Evolutionary conservation across 1,284 basidiomycete genomes (phyloP).

Genomic region (Chondrostereum purpureum): DNA sequence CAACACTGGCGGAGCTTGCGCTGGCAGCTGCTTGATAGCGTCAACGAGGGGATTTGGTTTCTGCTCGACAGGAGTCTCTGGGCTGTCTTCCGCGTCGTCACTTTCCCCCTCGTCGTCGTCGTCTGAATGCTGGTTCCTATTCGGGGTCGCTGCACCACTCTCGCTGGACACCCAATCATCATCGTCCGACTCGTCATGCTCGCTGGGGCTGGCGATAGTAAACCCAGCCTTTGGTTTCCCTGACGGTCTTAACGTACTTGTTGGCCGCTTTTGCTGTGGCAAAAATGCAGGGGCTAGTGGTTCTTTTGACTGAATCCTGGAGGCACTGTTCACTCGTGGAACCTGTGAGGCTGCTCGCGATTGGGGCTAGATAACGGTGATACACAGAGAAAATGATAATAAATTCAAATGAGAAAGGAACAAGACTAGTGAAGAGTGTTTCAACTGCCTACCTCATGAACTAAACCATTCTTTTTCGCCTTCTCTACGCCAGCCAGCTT

Average conservation of each 20-base stretch:
- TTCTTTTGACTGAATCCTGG: slow-evolving; percentile 30
- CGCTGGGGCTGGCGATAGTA: slow-evolving; percentile 45
- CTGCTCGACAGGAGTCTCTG: slow-evolving; percentile 16
- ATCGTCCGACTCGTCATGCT: slow-evolving; percentile 49
- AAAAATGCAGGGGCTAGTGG: slow-evolving; percentile 5
- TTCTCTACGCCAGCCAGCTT: slow-evolving; percentile 44
- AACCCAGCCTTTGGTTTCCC: slow-evolving; percentile 49
- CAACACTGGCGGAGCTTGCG: not conserved
- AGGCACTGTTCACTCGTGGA: slow-evolving; percentile 41
- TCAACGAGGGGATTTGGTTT: not conserved
- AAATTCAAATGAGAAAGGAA: slow-evolving; percentile 10
- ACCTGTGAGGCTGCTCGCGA: slow-evolving; percentile 30
- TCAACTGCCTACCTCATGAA: slow-evolving; percentile 37
- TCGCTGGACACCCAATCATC: slow-evolving; percentile 74
- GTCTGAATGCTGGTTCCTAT: slow-evolving; percentile 37
- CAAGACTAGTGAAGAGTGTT: slow-evolving; percentile 5
- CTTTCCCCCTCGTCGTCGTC: slow-evolving; percentile 31
- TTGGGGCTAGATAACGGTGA: slow-evolving; percentile 22
- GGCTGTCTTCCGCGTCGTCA: slow-evolving; percentile 25
- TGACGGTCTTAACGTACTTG: slow-evolving; percentile 26
- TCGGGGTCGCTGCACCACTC: slow-evolving; percentile 65
- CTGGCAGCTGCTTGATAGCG: not conserved
- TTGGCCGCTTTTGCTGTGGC: slow-evolving; percentile 11
- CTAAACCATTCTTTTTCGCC: slow-evolving; percentile 31
- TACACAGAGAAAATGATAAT: slow-evolving; percentile 13